Base-by-base conservation (phyloP, 2,329 filamentous ascomycete species). In the Diaporthe helianthi region DNA sequence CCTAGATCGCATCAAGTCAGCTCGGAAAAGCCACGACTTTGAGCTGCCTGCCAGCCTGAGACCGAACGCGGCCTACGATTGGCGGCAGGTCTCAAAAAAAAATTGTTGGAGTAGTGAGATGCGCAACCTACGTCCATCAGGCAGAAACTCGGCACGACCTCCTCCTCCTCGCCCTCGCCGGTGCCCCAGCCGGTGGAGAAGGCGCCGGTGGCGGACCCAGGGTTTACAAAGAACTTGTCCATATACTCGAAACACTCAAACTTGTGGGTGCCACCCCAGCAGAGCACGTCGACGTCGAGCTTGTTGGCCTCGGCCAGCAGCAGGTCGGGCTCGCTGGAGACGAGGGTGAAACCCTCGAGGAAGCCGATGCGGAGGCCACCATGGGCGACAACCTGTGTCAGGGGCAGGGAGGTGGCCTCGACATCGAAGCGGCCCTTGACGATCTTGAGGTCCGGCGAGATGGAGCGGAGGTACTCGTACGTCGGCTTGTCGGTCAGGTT, bases 61-160 rank as follows among this genome's bases (percentile, higher is more conserved):
- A n/a, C 19, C 38, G 6, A 15, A 36, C 13, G 36, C 33, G 17
- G 13, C 26, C 31, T 29, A 22, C 24, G 44, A 13, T 41, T 13
- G 22, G 55, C 38, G 17, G 36, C 36, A 41, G 12, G 36, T 15
- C 22, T 15, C 22, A 47, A 13, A 38, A n/a, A 22, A 31, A n/a
- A n/a, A n/a, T n/a, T n/a, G n/a, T n/a, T 24, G 36, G 29, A 15
- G 60, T 17, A 7, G 44, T 54, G 22, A 49, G 31, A 68, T 22
- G 67, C 26, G n/a, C 10, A 67, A 91, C 93, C 84, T 80, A 98
- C 94, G 87, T 98, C 95, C 95, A 98, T 98, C 79, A 98, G 82
- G 77, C 96, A 97, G 81, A 98, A 98, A 79, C 94, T 97, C 31
- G 95, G 95, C 68, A 90, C 90, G 29, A 92, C 92, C 67, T 95